Evolutionary conservation across 2,329 filamentous ascomycete genomes (phyloP).

Genomic region (Fonsecaea nubica): DNA sequence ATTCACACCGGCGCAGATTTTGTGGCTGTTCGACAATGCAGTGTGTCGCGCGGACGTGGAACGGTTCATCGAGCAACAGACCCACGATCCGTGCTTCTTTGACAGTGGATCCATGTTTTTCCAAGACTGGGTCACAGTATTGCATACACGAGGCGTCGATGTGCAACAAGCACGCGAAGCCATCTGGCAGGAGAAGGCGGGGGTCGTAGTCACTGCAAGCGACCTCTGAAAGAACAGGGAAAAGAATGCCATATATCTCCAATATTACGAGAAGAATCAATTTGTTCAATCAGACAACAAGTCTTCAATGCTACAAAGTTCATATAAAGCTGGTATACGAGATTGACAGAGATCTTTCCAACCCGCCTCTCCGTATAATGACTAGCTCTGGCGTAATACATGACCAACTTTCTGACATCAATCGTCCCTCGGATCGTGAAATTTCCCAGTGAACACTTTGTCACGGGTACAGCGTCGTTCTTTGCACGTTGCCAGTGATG

Average conservation of each 20-base stretch:
- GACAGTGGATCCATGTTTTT: constrained; percentile 69
- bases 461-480: neutral
- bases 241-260: neutral
- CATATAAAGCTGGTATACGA: neutral
- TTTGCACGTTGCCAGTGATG: neutral
- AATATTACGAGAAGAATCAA: neutral
- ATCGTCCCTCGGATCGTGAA: too few species aligned
- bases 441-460: too few species aligned
- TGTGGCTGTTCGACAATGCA: constrained; percentile 64
- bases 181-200: constrained; percentile 32
- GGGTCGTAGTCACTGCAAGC: constrained; percentile 23
- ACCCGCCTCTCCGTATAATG: neutral
- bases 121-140: constrained; percentile 64
- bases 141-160: constrained; percentile 62
- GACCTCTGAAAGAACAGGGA: neutral
- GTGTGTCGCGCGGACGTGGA: constrained; percentile 65
- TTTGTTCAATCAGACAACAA: neutral
- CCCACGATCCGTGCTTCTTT: constrained; percentile 65
- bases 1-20: constrained; percentile 64
- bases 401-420: neutral
- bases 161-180: constrained; percentile 47
- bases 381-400: neutral
- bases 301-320: neutral
- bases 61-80: constrained; percentile 52
- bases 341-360: neutral